Conservation (phyloP, 1,284 basidiomycete species). For the Apiotrichum montevideense region DNA sequence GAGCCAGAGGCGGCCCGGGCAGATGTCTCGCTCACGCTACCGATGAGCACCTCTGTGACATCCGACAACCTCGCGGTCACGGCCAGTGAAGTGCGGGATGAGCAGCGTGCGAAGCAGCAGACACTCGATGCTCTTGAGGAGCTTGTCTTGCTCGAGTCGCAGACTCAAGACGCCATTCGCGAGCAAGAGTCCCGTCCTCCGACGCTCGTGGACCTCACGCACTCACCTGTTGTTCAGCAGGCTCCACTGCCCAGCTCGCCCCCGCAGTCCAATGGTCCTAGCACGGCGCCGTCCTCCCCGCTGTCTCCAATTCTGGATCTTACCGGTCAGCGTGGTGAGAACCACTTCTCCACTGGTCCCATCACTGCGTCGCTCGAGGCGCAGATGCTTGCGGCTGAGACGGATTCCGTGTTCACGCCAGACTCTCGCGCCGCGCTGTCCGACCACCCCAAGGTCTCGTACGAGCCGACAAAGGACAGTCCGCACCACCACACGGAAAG, state of each 20-base stretch:
- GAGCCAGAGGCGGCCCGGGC: background rate
- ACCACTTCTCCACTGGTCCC: background rate
- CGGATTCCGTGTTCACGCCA: background rate
- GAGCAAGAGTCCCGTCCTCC: background rate
- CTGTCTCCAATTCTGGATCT: background rate
- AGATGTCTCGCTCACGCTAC: background rate
- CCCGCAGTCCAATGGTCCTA: too few relatives aligned
- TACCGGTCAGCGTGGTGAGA: background rate
- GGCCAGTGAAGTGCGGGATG: background rate
- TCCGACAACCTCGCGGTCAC: background rate
- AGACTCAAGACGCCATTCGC: background rate
- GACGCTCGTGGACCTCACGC: too few relatives aligned
- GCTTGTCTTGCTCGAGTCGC: background rate
- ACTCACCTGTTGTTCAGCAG: too few relatives aligned
- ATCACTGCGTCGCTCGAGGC: background rate
- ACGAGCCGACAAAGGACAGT: background rate
- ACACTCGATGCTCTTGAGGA: background rate
- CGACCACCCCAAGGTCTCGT: background rate
- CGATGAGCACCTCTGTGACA: background rate
- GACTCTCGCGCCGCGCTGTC: background rate
- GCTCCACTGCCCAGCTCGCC: too few relatives aligned
- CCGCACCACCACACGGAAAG: background rate
- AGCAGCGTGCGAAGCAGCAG: background rate
- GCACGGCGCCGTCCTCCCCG: background rate
- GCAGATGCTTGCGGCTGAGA: background rate